These are phyloP conservation scores for Fusarium sp. DNA, from an alignment of 2,329 filamentous ascomycete species.

Conservation along the genomic window DNA sequence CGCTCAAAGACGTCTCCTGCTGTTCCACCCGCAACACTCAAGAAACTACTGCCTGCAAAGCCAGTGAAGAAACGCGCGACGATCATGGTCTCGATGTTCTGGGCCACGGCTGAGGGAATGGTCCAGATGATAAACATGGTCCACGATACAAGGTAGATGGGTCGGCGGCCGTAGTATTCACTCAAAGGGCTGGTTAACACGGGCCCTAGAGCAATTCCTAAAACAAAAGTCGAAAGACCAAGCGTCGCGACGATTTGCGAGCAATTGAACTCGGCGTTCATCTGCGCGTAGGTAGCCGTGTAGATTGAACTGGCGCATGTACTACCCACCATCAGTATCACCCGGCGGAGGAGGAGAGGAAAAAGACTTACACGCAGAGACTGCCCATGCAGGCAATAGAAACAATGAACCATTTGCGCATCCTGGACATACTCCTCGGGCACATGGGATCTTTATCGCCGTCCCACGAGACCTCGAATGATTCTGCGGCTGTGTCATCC, in stretches of 20 bases:
- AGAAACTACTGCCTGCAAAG: conserved; percentile 66
- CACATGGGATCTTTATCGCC: conserved; percentile 32
- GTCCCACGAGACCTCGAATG: conserved; percentile 22
- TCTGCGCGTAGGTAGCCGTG: conserved; percentile 43
- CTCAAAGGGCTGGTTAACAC: conserved; percentile 71
- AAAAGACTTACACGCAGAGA: conserved; percentile 29
- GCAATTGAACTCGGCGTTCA: conserved; percentile 32
- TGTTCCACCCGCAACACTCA: conserved; percentile 41
- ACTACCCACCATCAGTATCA: conserved; percentile 55
- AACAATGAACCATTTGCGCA: conserved; percentile 36
- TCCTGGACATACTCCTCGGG: conserved; percentile 24
- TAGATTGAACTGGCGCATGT: conserved; percentile 87
- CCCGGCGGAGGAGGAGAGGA: accelerated
- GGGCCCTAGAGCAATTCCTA: conserved; percentile 70
- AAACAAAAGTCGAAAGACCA: conserved; percentile 39
- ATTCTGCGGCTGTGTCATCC: background rate
- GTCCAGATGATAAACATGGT: conserved; percentile 80
- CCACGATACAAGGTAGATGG: conserved; percentile 81
- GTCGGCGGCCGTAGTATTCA: conserved; percentile 79
- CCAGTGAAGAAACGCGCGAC: conserved; percentile 81
- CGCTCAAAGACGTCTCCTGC: conserved; percentile 32
- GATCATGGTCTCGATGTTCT: conserved; percentile 81
- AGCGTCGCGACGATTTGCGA: conserved; percentile 23
- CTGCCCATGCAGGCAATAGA: conserved; percentile 33
- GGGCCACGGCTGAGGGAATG: conserved; percentile 80